These are phyloP conservation scores for Cladophialophora exuberans DNA, from an alignment of 2,329 filamentous ascomycete genomes.

Conservation along the genomic window DNA sequence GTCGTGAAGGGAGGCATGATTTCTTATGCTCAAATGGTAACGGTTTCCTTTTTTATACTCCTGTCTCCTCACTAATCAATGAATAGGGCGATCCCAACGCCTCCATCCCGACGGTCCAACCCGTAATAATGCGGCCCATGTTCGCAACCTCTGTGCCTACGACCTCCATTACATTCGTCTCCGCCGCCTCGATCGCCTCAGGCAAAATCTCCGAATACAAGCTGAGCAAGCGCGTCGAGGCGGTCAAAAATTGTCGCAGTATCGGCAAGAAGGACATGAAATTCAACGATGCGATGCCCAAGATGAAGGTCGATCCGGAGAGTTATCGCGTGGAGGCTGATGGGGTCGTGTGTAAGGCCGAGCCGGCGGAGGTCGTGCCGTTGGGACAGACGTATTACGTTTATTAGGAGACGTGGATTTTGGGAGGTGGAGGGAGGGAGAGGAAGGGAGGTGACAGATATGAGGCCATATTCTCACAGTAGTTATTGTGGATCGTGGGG, in stretches of 20 bases:
- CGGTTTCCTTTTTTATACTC: not conserved
- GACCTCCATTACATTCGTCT: slow-evolving; percentile 82
- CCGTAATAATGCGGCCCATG: slow-evolving; percentile 82
- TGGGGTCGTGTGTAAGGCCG: slow-evolving; percentile 71
- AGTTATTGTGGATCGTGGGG: too few species aligned
- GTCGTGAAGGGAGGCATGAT: slow-evolving; percentile 90
- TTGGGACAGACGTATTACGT: slow-evolving; percentile 78
- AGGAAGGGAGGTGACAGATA: too few species aligned
- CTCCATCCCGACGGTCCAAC: slow-evolving; percentile 86
- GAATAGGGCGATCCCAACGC: slow-evolving; percentile 74
- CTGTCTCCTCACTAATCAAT: not conserved
- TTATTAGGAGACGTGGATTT: too few species aligned
- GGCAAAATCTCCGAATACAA: slow-evolving; percentile 73
- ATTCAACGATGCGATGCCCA: slow-evolving; percentile 79
- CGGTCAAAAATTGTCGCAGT: slow-evolving; percentile 74
- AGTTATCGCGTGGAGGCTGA: slow-evolving; percentile 86
- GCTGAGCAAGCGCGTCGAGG: slow-evolving; percentile 76
- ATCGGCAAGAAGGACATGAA: slow-evolving; percentile 88
- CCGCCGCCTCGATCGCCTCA: slow-evolving; percentile 67
- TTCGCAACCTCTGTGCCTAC: slow-evolving; percentile 74
- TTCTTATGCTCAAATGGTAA: slow-evolving; percentile 79
- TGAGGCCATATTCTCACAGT: too few species aligned
- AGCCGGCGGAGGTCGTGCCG: slow-evolving; percentile 71
- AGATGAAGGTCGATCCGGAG: slow-evolving; percentile 91
- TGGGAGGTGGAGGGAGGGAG: too few species aligned